phyloP scores from a whole-genome alignment of 2,329 filamentous ascomycete genomes.

The Trichophyton rubrum region DNA sequence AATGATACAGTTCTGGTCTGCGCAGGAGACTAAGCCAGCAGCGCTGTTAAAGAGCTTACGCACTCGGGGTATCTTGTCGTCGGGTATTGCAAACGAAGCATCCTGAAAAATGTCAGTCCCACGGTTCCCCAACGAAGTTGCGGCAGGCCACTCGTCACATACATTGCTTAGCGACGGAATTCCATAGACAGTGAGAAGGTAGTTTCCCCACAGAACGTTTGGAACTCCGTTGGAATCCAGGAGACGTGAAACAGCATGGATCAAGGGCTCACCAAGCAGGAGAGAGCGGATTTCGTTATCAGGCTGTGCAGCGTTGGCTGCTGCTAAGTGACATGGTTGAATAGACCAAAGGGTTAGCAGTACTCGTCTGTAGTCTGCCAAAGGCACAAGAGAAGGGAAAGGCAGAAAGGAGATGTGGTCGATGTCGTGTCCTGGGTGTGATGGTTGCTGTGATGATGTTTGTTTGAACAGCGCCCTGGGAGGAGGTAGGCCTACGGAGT shows the following conservation, averaged over 20 bases:
- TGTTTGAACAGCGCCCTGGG: no score
- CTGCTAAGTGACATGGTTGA: no score
- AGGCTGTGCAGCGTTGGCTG: no score
- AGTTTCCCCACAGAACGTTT: constrained; percentile 22
- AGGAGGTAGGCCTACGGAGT: no score
- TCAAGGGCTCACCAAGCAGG: not conserved
- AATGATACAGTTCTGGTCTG: not conserved
- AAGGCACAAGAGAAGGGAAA: no score
- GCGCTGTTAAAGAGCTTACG: not conserved
- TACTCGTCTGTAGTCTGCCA: no score
- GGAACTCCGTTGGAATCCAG: constrained; percentile 15
- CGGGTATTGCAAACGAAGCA: not conserved
- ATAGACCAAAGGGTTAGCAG: no score
- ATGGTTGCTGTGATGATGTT: no score
- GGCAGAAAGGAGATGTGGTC: no score
- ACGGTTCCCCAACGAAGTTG: not conserved
- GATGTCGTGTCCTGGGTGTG: no score
- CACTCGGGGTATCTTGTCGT: not conserved
- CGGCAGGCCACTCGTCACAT: no score
- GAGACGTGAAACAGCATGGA: not conserved
- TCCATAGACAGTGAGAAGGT: constrained; percentile 19
- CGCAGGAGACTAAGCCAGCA: not conserved
- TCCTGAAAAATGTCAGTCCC: not conserved
- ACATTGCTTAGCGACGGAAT: not conserved
- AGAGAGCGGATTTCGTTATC: no score